These are phyloP conservation scores for Microbotryomycetes sp. DNA, from an alignment of 1,284 basidiomycete species.

Conservation along the genomic window DNA sequence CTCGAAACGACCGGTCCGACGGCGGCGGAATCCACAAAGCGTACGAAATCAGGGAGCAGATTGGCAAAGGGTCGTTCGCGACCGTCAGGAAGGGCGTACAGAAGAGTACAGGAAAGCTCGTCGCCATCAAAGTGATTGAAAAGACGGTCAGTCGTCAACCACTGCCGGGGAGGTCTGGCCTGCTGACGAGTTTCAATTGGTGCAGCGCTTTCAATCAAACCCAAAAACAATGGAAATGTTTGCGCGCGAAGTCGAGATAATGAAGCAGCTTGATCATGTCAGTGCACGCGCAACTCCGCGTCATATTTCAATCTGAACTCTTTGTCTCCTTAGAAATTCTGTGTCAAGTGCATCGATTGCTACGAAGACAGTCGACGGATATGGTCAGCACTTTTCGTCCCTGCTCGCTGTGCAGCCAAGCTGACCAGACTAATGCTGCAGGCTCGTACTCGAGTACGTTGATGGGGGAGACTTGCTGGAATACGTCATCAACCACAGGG, in stretches of 20 bases:
- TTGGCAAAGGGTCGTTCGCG: conserved; percentile 74
- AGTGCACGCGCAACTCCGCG: conserved; percentile 18
- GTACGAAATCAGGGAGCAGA: conserved; percentile 35
- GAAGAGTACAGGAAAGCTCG: conserved; percentile 54
- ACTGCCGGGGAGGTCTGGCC: background rate
- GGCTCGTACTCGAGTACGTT: conserved; percentile 71
- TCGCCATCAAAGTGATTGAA: conserved; percentile 66
- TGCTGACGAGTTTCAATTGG: conserved; percentile 27
- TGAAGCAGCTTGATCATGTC: conserved; percentile 62
- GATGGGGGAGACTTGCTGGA: conserved; percentile 77
- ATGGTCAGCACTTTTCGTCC: conserved; percentile 41
- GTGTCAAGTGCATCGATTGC: conserved; percentile 70
- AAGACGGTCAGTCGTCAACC: conserved; percentile 23
- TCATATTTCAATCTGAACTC: too few species aligned
- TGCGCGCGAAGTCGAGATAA: conserved; percentile 69
- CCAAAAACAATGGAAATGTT: conserved; percentile 49
- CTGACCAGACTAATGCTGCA: conserved; percentile 34
- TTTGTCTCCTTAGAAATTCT: conserved; percentile 52
- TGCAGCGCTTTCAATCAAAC: conserved; percentile 44
- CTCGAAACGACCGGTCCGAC: background rate
- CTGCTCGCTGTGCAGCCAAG: background rate
- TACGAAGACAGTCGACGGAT: conserved; percentile 63
- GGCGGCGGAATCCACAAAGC: conserved; percentile 24
- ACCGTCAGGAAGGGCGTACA: conserved; percentile 64
- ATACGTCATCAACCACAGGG: conserved; percentile 28